Evolutionary conservation across 192 early-diverging fungal genomes (phyloP), one percentile per base, ranked within the genome.

Genomic region (Hyaloraphidium curvatum): DNA sequence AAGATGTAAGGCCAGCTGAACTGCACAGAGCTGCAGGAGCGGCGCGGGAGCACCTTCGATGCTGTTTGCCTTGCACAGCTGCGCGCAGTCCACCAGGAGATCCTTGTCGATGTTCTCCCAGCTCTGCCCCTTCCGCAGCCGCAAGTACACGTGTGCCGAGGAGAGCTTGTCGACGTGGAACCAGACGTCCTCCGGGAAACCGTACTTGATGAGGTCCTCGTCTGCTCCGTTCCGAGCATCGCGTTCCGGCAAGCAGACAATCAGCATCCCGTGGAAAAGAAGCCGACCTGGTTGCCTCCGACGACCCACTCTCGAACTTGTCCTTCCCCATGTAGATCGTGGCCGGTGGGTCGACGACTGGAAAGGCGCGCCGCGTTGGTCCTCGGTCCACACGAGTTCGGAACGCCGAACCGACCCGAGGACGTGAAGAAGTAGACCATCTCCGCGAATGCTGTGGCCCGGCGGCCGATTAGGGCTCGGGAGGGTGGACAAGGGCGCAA

Each of bases 251-350:
- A n/a, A n/a, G n/a, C n/a, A n/a, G n/a, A n/a, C n/a, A n/a, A n/a
- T n/a, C n/a, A n/a, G n/a, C n/a, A n/a, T n/a, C n/a, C n/a, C n/a
- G n/a, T n/a, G n/a, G n/a, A n/a, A n/a, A n/a, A n/a, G n/a, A n/a
- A n/a, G n/a, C n/a, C n/a, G n/a, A n/a, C n/a, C n/a, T n/a, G n/a
- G n/a, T n/a, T n/a, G n/a, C n/a, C n/a, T n/a, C n/a, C n/a, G 59
- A 59, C 33, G 51, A 29, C 67, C 62, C 67, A 80, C 79, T 98
- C 67, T 98, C 94, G 62, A 79, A 91, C 67, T 94, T 96, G 72
- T 98, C 91, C 63, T 87, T 93, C 55, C 94, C 94, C 89, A 98
- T 92, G 62, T 93, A 98, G 30, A 98, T 80, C 23, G 66, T 63
- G 25, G 80, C 84, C 1, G 87, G 73, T 23, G 84, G 82, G 26